phyloP scores from a whole-genome alignment of 495 filamentous ascomycete genomes.

The Annulohypoxylon stygium region DNA sequence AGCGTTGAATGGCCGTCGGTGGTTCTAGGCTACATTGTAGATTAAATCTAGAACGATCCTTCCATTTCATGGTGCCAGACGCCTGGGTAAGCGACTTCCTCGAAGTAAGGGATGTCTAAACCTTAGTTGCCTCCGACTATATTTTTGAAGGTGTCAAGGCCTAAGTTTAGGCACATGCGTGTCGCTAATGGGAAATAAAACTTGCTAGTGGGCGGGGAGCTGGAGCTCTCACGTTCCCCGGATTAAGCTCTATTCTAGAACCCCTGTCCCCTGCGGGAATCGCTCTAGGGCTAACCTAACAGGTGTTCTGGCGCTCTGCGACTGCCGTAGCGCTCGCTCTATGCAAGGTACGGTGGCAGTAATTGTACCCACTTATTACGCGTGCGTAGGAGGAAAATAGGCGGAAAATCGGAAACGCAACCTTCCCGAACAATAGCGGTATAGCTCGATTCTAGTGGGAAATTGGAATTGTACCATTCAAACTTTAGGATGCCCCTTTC shows the following conservation, averaged over 20 bases:
- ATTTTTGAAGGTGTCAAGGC: background rate
- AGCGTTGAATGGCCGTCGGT: too few relatives aligned
- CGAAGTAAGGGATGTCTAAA: background rate
- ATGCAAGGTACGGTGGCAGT: background rate
- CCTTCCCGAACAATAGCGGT: background rate
- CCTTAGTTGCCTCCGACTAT: background rate
- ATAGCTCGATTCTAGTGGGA: slow-evolving; percentile 4
- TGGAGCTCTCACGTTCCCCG: slow-evolving; percentile 2
- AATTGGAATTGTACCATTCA: slow-evolving; percentile 3
- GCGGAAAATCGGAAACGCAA: slow-evolving; percentile 11
- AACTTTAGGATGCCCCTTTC: background rate
- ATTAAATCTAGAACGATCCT: background rate
- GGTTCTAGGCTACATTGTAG: background rate
- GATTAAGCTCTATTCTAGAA: background rate
- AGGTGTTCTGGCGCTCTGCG: too few relatives aligned
- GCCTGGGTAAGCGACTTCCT: background rate
- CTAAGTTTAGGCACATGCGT: too few relatives aligned
- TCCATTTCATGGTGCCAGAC: background rate
- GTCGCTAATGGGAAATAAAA: too few relatives aligned
- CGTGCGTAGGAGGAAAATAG: background rate
- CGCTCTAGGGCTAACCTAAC: background rate
- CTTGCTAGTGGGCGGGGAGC: too few relatives aligned
- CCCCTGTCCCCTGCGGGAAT: background rate
- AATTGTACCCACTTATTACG: slow-evolving; percentile 5
- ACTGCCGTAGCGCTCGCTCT: background rate